Evolutionary conservation across 148 eudicot genomes (phyloP), one percentile per base, ranked within the genome.

Genomic region (Rhododendron ferrugineum): DNA sequence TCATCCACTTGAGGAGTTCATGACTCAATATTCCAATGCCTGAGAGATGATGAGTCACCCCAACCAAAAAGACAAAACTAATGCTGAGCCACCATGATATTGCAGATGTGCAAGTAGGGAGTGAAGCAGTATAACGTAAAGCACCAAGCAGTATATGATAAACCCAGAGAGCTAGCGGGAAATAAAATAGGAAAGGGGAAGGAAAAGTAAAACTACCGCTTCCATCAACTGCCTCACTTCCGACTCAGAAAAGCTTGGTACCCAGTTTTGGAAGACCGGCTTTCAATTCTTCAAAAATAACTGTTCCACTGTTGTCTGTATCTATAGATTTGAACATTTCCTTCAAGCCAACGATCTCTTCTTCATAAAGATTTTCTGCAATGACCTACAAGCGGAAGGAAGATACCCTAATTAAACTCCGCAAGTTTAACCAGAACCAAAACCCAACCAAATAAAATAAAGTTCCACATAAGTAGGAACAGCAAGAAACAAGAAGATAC

Each of bases 241-340:
- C 36, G 93, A 88, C 89, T 95, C 98, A 40, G 98, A 90, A 90
- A 46, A 97, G 90, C 89, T 92, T 97, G 78, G 98, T 93, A 66
- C 99, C 98, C 79, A 97, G 87, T 87, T 95, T 95, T 6, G 97
- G 96, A 83, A 97, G 92, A 50, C 99, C 99, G 23, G 94, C 93
- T 88, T 97, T 97, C 80, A 95, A 85, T 85, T 97, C 98, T 89
- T 97, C 98, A 86, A 22, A 97, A 15, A 98, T 97, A 87, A 97
- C 92, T 78, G 99, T 97, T 85, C 96, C 98, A 83, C 94, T 97
- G 84, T 92, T 92, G 84, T 96, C 99, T 9, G 96, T 93, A 89
- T 97, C 99, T 89, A 97, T 95, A 22, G 98, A 91, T 84, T 93
- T 97, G 84, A 97, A 97, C 99, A 97, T 97, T 88, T 94, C 99